Evolutionary conservation across 2,329 filamentous ascomycete genomes (phyloP).

Genomic region (Verticillium nubilum): DNA sequence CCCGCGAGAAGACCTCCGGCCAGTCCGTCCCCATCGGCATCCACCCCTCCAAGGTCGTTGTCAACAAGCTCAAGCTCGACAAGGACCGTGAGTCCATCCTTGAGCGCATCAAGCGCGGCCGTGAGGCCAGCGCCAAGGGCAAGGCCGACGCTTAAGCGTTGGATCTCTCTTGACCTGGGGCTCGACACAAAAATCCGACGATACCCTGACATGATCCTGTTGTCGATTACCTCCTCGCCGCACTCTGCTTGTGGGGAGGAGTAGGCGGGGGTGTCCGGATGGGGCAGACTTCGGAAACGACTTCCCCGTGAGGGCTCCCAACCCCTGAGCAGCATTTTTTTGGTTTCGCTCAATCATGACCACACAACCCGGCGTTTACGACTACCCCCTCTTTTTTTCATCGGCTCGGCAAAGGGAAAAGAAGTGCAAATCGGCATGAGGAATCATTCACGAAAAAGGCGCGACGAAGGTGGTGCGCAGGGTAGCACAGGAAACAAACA

Average conservation of each 20-base stretch:
- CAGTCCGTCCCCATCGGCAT: constrained; percentile 93
- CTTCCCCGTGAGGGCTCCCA: background rate
- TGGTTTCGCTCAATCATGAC: background rate
- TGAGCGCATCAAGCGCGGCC: constrained; percentile 76
- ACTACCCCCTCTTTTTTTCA: background rate
- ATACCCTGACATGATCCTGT: background rate
- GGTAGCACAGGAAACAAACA: constrained; percentile 15
- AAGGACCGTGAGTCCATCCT: constrained; percentile 89
- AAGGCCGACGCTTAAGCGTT: constrained; percentile 53
- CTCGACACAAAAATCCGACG: background rate
- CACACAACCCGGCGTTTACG: background rate
- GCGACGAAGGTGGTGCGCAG: background rate
- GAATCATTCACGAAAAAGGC: background rate
- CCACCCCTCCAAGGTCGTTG: constrained; percentile 93
- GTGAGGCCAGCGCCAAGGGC: constrained; percentile 69
- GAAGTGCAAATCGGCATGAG: background rate
- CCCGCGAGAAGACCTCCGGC: constrained; percentile 95
- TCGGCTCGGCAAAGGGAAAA: background rate
- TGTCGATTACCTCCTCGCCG: background rate
- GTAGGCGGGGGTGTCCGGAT: background rate
- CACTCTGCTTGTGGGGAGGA: constrained; percentile 3
- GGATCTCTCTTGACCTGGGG: background rate
- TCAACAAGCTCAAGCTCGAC: constrained; percentile 98
- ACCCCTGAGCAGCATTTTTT: background rate
- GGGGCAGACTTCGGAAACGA: background rate